Percentiles rank a stretch among this genome's conserved stretches.
Evolutionary conservation across 108 stramenopile genomes (phyloP).

Genomic region (Cafeteria roenbergensis): DNA sequence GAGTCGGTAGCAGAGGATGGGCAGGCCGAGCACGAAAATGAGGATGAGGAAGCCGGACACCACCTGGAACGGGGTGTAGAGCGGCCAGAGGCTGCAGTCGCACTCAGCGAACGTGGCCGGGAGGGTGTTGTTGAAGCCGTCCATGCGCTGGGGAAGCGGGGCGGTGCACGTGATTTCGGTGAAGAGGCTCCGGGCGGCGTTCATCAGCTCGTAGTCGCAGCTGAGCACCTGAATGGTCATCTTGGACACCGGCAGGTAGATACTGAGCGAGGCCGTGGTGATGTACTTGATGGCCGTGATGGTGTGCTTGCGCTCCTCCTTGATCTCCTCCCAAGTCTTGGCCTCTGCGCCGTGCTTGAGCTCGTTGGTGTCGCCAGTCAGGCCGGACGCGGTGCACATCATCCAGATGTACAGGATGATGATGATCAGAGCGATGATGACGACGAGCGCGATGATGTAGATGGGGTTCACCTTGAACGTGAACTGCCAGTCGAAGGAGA

Average conservation of each 20-base stretch:
- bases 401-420: neutral
- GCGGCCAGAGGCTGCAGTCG: neutral
- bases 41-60: conserved; percentile 1
- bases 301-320: neutral
- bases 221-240: neutral
- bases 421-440: neutral
- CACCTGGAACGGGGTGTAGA: neutral
- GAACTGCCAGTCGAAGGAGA: conserved; percentile 10
- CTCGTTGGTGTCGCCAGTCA: neutral
- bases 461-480: neutral
- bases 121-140: no score
- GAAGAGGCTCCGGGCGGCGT: neutral
- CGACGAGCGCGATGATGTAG: neutral
- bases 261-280: neutral
- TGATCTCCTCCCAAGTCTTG: neutral
- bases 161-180: neutral
- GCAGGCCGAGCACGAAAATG: neutral
- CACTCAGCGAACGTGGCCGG: neutral
- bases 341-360: neutral
- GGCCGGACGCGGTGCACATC: neutral
- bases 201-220: neutral
- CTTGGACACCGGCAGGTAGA: neutral
- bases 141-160: neutral
- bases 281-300: conserved; percentile 1
- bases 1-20: neutral